These are phyloP conservation scores for Taphrina confusa DNA, from an alignment of 1,139 yeast genomes.

Conservation along the genomic window DNA sequence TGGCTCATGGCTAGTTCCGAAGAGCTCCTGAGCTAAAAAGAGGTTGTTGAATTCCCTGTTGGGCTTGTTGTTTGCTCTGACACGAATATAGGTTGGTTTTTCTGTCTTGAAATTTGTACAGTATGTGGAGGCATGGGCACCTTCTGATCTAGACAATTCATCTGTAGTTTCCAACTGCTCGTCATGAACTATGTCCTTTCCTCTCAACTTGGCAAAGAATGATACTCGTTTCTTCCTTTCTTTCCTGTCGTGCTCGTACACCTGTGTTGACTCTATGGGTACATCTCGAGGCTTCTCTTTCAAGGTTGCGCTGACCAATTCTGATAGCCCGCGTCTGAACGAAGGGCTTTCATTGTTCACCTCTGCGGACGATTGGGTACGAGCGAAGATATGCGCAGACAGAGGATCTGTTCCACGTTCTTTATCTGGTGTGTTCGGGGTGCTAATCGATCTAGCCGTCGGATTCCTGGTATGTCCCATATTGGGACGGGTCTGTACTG, in stretches of 20 bases:
- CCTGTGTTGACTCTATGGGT: background rate
- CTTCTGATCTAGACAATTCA: slow-evolving; percentile 43
- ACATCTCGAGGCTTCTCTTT: background rate
- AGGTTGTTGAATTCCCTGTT: slow-evolving; percentile 54
- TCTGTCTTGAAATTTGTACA: slow-evolving; percentile 43
- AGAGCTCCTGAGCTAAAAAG: slow-evolving; percentile 78
- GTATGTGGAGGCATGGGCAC: slow-evolving; percentile 46
- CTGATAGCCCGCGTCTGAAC: slow-evolving; percentile 20
- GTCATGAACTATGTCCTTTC: slow-evolving; percentile 12
- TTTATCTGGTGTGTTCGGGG: slow-evolving; percentile 15
- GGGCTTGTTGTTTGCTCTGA: slow-evolving; percentile 46
- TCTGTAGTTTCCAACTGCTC: slow-evolving; percentile 14
- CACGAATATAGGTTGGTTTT: slow-evolving; percentile 47
- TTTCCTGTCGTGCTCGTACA: slow-evolving; percentile 7
- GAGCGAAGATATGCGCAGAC: slow-evolving; percentile 26
- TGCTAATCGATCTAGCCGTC: background rate
- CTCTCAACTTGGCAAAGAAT: slow-evolving; percentile 30
- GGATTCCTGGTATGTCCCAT: background rate
- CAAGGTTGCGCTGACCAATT: slow-evolving; percentile 1
- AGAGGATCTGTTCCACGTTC: slow-evolving; percentile 29
- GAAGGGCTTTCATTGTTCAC: slow-evolving; percentile 16
- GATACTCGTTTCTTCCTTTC: slow-evolving; percentile 33
- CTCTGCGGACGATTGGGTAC: slow-evolving; percentile 6
- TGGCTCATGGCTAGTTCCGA: slow-evolving; percentile 1
- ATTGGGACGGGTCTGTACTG: background rate